Evolutionary conservation across 768 basidiomycete species (phyloP).

Genomic region (Tylopilus intermedius): DNA sequence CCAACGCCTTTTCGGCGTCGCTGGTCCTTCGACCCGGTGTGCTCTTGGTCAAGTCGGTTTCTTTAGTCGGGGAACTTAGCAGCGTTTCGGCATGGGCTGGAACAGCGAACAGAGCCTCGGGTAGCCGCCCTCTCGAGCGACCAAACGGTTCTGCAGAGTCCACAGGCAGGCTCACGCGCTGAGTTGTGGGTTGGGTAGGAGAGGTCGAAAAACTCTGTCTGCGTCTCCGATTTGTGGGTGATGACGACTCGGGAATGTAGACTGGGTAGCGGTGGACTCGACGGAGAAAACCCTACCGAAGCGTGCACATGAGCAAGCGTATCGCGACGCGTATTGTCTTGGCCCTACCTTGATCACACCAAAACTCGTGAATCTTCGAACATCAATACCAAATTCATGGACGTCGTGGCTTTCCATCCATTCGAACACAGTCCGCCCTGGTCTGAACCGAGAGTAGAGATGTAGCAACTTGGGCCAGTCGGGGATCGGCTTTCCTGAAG

Average conservation of each 20-base stretch:
- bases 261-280: constrained; percentile 93
- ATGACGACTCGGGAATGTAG: constrained; percentile 42
- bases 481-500: constrained; percentile 51
- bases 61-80: constrained; percentile 28
- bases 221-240: constrained; percentile 22
- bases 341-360: constrained; percentile 86
- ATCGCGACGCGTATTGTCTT: neutral
- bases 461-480: constrained; percentile 86
- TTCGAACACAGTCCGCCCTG: constrained; percentile 76
- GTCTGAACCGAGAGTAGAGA: constrained; percentile 80
- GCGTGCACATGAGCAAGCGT: neutral
- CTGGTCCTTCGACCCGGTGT: constrained; percentile 46
- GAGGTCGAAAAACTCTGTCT: constrained; percentile 29
- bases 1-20: constrained; percentile 60
- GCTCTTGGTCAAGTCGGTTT: constrained; percentile 28
- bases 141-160: constrained; percentile 13
- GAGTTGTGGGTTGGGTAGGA: constrained; percentile 8
- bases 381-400: constrained; percentile 72
- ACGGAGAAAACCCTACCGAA: constrained; percentile 75
- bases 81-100: constrained; percentile 18
- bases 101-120: constrained; percentile 19
- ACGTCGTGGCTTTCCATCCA: constrained; percentile 84
- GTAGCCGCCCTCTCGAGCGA: constrained; percentile 20
- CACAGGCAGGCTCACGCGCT: constrained; percentile 4
- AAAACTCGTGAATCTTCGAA: constrained; percentile 92